A percentile compares a stretch with the other conserved stretches of the same genome.
Conservation (phyloP, 441 rosid species). For the Geranium incanum region DNA sequence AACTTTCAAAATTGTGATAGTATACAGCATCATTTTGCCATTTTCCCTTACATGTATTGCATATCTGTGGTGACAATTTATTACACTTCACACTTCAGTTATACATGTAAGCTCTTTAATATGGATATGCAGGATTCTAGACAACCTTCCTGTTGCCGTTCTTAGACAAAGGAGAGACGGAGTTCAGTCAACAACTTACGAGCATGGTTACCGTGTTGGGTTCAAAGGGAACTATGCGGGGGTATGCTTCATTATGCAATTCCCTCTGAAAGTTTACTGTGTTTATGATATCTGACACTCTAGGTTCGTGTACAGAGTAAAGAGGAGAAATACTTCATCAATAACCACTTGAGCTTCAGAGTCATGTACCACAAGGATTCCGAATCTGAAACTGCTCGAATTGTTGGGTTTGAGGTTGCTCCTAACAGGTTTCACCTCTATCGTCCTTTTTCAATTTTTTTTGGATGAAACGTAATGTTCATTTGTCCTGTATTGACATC, state of each 20-base stretch:
- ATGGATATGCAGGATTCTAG: conserved; percentile 64
- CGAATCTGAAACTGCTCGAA: conserved; percentile 71
- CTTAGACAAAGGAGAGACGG: conserved; percentile 85
- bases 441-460: conserved; percentile 7
- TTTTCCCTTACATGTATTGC: conserved; percentile 5
- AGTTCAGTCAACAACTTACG: conserved; percentile 66
- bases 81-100: neutral
- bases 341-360: conserved; percentile 88
- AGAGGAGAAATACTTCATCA: conserved; percentile 86
- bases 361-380: conserved; percentile 82
- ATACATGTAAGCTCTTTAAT: conserved; percentile 15
- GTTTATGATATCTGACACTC: conserved; percentile 12
- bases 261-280: conserved; percentile 10
- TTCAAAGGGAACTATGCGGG: conserved; percentile 89
- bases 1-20: too few relatives aligned
- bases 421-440: conserved; percentile 58
- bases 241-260: conserved; percentile 39
- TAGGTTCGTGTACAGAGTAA: conserved; percentile 56
- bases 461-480: conserved; percentile 4
- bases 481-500: neutral
- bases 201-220: conserved; percentile 89
- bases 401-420: conserved; percentile 90
- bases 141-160: conserved; percentile 95
- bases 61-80: neutral
- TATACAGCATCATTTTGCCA: too few relatives aligned